Conservation (phyloP, 2,329 filamentous ascomycete species). For the Monascus ruber region DNA sequence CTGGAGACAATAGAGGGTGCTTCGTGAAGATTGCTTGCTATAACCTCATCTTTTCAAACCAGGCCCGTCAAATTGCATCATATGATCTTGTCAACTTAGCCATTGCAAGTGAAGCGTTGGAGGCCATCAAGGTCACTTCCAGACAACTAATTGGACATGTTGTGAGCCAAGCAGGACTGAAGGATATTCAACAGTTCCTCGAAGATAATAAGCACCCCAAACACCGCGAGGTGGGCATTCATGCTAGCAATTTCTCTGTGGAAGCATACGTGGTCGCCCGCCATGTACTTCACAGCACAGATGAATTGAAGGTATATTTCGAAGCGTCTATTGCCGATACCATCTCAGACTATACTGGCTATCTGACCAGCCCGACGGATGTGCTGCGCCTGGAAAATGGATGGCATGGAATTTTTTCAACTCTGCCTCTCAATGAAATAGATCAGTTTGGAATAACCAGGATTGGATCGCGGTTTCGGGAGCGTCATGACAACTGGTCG, state of each 20-base stretch:
- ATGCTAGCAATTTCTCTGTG: constrained; percentile 30
- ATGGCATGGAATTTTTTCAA: constrained; percentile 38
- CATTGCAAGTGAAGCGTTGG: constrained; percentile 13
- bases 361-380: constrained; percentile 22
- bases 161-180: constrained; percentile 21
- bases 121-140: constrained; percentile 23
- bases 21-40: constrained; percentile 17
- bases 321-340: constrained; percentile 31
- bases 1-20: constrained; percentile 7
- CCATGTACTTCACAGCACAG: constrained; percentile 27
- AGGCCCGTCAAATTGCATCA: constrained; percentile 25
- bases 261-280: constrained; percentile 38
- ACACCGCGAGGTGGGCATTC: constrained; percentile 38
- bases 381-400: constrained; percentile 22
- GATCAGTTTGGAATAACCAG: constrained; percentile 38
- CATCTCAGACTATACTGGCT: constrained; percentile 17
- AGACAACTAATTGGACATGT: constrained; percentile 24
- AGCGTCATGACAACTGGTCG: constrained; percentile 39
- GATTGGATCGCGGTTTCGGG: constrained; percentile 29
- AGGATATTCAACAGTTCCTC: constrained; percentile 32
- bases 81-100: constrained; percentile 18
- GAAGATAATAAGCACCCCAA: constrained; percentile 32
- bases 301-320: constrained; percentile 24
- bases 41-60: constrained; percentile 27
- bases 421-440: constrained; percentile 44